Evolutionary conservation across 768 basidiomycete genomes (phyloP).

Genomic region (Kwoniella europaea): DNA sequence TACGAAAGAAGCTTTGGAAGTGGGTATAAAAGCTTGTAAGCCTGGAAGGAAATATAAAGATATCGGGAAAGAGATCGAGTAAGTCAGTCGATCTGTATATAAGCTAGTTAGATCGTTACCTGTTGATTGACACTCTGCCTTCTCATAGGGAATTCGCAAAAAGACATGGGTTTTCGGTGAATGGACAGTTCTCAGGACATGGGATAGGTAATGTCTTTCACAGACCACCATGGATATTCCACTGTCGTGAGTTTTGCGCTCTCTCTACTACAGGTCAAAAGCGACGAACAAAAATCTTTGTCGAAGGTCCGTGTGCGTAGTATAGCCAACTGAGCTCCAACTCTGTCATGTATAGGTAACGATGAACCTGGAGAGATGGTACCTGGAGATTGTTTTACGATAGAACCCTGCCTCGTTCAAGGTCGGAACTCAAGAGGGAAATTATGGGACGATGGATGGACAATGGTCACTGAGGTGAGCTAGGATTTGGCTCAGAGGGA

Average conservation of each 20-base stretch:
- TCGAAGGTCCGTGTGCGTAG: too few species aligned
- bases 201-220: slow-evolving; percentile 86
- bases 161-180: slow-evolving; percentile 66
- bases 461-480: slow-evolving; percentile 80
- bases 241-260: slow-evolving; percentile 65
- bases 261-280: not conserved
- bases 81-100: slow-evolving; percentile 10
- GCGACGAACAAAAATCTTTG: too few species aligned
- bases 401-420: slow-evolving; percentile 83
- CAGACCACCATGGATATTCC: slow-evolving; percentile 78
- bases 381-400: slow-evolving; percentile 89
- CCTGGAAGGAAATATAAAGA: slow-evolving; percentile 71
- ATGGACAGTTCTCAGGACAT: slow-evolving; percentile 77
- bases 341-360: slow-evolving; percentile 65
- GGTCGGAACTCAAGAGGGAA: slow-evolving; percentile 71
- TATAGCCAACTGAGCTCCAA: not conserved
- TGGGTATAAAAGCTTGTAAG: slow-evolving; percentile 75
- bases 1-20: slow-evolving; percentile 69
- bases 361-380: slow-evolving; percentile 80
- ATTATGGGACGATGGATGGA: slow-evolving; percentile 93
- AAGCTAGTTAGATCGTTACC: not conserved
- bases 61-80: slow-evolving; percentile 73
- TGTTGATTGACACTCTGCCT: not conserved
- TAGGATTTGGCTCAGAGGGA: not conserved
- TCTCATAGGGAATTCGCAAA: slow-evolving; percentile 43